A percentile compares a stretch with the other conserved stretches of the same genome.
phyloP scores from a whole-genome alignment of 2,329 filamentous ascomycete species.

The Cercospora sesami region DNA sequence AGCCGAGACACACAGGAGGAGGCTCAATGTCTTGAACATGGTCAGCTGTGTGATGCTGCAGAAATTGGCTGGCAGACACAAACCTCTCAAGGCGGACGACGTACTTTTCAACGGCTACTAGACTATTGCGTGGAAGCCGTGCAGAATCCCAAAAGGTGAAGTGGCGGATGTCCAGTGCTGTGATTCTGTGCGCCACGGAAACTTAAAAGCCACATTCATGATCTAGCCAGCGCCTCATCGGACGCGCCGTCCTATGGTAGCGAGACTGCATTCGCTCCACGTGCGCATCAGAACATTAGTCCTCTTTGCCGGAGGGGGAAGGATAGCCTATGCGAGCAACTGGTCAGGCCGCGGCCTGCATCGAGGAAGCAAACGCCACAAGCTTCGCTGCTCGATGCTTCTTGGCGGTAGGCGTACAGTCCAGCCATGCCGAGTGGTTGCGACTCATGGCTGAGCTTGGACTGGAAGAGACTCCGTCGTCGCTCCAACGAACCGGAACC shows the following conservation, averaged over 20 bases:
- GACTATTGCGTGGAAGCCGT: not conserved
- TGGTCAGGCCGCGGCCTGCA: not conserved
- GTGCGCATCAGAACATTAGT: not conserved
- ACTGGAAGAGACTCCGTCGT: not conserved
- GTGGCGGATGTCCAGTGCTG: not conserved
- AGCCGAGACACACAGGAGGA: not conserved
- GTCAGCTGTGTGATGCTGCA: not conserved
- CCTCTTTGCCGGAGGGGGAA: not conserved
- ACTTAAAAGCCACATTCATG: slow-evolving; percentile 4
- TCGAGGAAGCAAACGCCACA: not conserved
- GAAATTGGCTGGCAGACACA: not conserved
- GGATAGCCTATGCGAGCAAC: not conserved
- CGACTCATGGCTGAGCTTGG: not conserved
- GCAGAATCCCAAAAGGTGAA: not conserved
- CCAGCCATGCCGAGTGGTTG: not conserved
- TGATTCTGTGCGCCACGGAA: not conserved
- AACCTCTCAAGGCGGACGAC: not conserved
- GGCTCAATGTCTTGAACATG: not conserved
- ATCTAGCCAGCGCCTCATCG: not conserved
- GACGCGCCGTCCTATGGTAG: not conserved
- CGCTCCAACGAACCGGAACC: not conserved
- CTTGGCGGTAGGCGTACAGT: not conserved
- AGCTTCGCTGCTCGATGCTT: not conserved
- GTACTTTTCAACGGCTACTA: slow-evolving; percentile 1
- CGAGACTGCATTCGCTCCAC: not conserved